Percentiles rank a stretch among this genome's conserved stretches.
phyloP scores from a whole-genome alignment of 805 yeast species.

The Tanozyma kutaoensis region DNA sequence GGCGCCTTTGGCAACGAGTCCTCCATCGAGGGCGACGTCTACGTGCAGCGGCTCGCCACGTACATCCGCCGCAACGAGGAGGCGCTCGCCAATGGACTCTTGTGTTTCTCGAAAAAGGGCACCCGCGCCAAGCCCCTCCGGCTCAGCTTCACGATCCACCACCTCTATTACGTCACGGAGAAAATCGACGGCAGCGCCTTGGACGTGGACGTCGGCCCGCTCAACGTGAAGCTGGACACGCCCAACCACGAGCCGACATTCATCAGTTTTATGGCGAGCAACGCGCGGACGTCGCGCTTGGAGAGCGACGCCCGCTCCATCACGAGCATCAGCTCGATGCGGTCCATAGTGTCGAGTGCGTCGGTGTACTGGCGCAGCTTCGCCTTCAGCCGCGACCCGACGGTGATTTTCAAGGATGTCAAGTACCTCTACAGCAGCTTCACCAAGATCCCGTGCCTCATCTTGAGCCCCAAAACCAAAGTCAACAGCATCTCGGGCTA shows the following conservation, averaged over 20 bases:
- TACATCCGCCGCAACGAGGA: conserved; percentile 44
- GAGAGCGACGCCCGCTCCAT: conserved; percentile 36
- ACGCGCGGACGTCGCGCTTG: conserved; percentile 28
- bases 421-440: conserved; percentile 49
- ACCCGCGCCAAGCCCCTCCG: conserved; percentile 34
- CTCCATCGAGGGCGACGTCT: conserved; percentile 43
- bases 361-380: conserved; percentile 26
- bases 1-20: conserved; percentile 17
- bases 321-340: conserved; percentile 45
- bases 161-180: conserved; percentile 47
- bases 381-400: conserved; percentile 25
- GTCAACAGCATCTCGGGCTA: conserved; percentile 45
- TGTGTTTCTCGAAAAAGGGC: conserved; percentile 32
- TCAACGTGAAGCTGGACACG: conserved; percentile 44
- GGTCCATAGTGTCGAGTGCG: conserved; percentile 32
- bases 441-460: conserved; percentile 50
- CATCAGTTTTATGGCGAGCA: conserved; percentile 48
- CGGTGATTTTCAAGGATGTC: conserved; percentile 34
- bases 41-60: conserved; percentile 38
- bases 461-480: conserved; percentile 46
- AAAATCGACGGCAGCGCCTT: conserved; percentile 35
- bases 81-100: conserved; percentile 44
- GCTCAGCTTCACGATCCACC: conserved; percentile 47
- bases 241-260: conserved; percentile 39
- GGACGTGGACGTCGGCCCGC: conserved; percentile 46